A percentile compares a stretch with the other conserved stretches of the same genome.
These are phyloP conservation scores for Candida verbasci DNA, from an alignment of 805 yeast genomes.

Conservation along the genomic window DNA sequence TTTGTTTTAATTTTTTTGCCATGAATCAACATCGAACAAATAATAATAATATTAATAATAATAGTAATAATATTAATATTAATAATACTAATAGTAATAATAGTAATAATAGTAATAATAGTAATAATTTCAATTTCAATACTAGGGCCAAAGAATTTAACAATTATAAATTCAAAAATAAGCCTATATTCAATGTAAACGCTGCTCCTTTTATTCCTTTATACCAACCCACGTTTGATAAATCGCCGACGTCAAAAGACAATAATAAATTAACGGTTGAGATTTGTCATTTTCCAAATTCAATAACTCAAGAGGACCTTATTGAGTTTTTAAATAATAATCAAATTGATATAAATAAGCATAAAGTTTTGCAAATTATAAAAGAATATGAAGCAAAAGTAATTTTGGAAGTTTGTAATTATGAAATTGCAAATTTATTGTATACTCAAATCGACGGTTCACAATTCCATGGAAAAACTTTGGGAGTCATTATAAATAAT, in stretches of 20 bases:
- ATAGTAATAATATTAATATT: too few relatives aligned
- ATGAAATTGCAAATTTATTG: neutral
- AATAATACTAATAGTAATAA: too few relatives aligned
- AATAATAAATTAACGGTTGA: neutral
- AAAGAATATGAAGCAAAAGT: conserved; percentile 1
- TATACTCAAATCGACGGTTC: conserved; percentile 1
- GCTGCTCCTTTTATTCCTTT: conserved; percentile 1
- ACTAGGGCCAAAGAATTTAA: neutral
- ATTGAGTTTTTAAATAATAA: neutral
- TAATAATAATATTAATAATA: too few relatives aligned
- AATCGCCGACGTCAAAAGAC: neutral
- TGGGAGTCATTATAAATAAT: neutral
- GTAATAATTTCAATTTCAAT: too few relatives aligned
- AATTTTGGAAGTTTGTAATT: neutral
- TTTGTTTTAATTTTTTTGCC: too few relatives aligned
- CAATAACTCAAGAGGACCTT: neutral
- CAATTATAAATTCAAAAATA: neutral
- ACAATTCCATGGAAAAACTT: conserved; percentile 1
- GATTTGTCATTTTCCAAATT: conserved; percentile 1
- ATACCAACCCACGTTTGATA: neutral
- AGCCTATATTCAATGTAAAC: neutral
- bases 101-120: too few relatives aligned
- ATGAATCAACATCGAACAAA: too few relatives aligned
- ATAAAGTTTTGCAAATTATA: conserved; percentile 2
- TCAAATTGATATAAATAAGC: neutral